Evolutionary conservation across 1,284 basidiomycete genomes (phyloP), one percentile per base, ranked within the genome.

Genomic region (Stygiomarasmius scandens): DNA sequence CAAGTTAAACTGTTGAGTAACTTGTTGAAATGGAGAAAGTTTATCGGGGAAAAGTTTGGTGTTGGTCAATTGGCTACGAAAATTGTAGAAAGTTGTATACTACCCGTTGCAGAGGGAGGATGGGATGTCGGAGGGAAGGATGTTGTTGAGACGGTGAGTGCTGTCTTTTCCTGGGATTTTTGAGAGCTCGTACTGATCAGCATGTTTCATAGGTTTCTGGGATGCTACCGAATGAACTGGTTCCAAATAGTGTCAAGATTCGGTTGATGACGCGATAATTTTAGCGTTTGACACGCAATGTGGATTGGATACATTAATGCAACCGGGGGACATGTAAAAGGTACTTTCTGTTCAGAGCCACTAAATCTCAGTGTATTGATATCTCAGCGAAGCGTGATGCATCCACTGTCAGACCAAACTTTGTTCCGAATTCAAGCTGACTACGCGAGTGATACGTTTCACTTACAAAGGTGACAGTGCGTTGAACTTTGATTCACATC

Each of bases 61-160:
- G 70, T 88, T 14, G 80, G 80, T 2, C 75, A 80, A 58, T 71
- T 93, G 46, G 79, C 86, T 14, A 79, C 74, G 16, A 78, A 77
- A 58, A 70, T 94, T 16, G 77, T 92, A 8, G 79, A 80, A n/a
- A 74, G 80, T 16, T 81, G 81, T 59, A 78, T 96, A 49, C 64
- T 90, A 48, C 85, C 85, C 1, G 78, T 93, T 19, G 84, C 94
- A 4, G 82, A 86, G 60, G 83, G 80, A 55, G 90, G 90, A 4
- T 97, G 95, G 95, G 90, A 93, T 32, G 89, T 92, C 29, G 95
- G 95, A 14, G 95, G 93, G 1, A 83, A 89, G 67, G 85, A 86
- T 49, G 75, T 86, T 59, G 79, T 86, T 58, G 74, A 74, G 50
- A 85, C 85, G 81, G 93, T 92, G 60, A 67, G 76, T 69, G 8